Base-by-base conservation (phyloP, 768 basidiomycete genomes). In the Lactarius quietus region DNA sequence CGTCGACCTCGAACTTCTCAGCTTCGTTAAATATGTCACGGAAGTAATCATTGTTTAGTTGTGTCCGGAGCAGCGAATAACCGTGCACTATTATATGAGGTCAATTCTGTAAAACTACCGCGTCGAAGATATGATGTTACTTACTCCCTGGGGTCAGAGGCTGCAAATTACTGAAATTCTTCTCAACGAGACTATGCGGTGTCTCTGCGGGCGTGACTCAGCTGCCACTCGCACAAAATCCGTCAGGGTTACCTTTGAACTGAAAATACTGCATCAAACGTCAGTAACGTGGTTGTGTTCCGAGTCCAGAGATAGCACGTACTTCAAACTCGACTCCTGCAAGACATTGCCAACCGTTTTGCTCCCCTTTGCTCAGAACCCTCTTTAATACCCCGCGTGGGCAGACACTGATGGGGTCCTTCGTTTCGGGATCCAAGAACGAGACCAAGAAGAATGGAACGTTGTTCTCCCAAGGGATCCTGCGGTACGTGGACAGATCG, bases 291-390 rank as follows among this genome's bases (percentile, higher is more conserved):
- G 33, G 18, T 51, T 15, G 48, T 26, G 14, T 26, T 6, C 18
- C 23, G 39, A 17, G 26, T 17, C n/a, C 31, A 64, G 26, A 28
- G 14, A 28, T 28, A 51, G 26, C 6, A 48, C 62, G 41, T 72
- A 90, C 94, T 83, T 99, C 97, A 70, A 92, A 98, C 77, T 99
- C 96, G 9, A 91, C 84, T 10, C 94, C 95, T n/a, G 92, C 87
- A 70, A 86, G 82, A 72, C 93, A 91, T 35, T 85, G 78, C 68
- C 83, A 83, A 1, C 83, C 86, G 3, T 75, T 64, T 35, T 77
- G 74, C 45, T 75, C 77, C 1, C 84, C 86, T 43, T 76, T 78
- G 2, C 84, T 83, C 0, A 83, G 79, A 1, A 86, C 82, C 35
- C 78, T 81, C 71, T 83, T 82, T 51, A 98, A 78, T 36, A 90